Base-by-base conservation (phyloP, 2,329 filamentous ascomycete genomes). In the Ophiostoma ulmi region DNA sequence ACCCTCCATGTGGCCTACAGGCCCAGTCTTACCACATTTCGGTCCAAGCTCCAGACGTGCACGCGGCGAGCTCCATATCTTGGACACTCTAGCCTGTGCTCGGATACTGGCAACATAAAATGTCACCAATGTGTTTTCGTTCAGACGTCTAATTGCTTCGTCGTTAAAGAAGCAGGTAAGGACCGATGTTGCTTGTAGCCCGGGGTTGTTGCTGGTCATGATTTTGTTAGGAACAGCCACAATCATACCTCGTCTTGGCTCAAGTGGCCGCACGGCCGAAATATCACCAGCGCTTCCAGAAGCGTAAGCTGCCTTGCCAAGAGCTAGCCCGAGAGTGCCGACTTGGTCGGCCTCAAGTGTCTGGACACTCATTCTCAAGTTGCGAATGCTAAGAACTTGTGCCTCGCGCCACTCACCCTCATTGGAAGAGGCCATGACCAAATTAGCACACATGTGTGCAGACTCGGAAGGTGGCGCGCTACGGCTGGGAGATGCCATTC, bases 21-120 rank as follows among this genome's bases (percentile, higher is more conserved):
- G 1, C 35, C 6, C 70, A 3, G 31, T 31, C 7, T 52, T 31
- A 74, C 67, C 72, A 35, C 77, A 75, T 2, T 76, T 67, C 26
- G n/a, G 8, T 8, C 63, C 63, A 22, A 39, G 20, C 38, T 13
- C 20, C 2, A 36, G 35, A 6, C 20, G 6, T 13, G 26, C 4
- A 13, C 76, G 75, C 41, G 75, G 74, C 11, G 75, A 75, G 7
- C 73, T 41, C 74, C 74, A 70, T 75, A 76, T 72, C 58, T 70
- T 75, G 72, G 39, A 78, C 1, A 98, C 87, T 72, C 90, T 89
- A 0, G 93, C 94, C 0, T 91, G 88, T 1, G 93, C 91, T 10
- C 94, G 87, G 17, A 98, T 89, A 77, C 93, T 97, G 22, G 92
- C 93, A 58, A 94, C 87, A 76, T 97, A 98, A 0, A 94, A 87